Conservation (phyloP, 2,329 filamentous ascomycete species). For the Epichloe amarillans region DNA sequence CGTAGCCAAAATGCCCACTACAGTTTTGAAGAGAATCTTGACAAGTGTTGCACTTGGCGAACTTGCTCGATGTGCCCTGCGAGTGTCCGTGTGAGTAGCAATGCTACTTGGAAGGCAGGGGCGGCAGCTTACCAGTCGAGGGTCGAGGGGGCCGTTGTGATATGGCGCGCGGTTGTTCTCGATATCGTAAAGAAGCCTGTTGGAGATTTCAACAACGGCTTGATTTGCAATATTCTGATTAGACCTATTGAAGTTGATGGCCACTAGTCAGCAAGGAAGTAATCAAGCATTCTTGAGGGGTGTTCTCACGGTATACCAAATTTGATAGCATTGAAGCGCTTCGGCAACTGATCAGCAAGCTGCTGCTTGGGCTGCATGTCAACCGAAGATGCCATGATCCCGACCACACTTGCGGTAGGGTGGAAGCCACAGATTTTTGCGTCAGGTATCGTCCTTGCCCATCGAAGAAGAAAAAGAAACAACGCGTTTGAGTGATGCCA, state of each 20-base stretch:
- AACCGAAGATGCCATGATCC: not conserved
- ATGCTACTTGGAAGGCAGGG: not conserved
- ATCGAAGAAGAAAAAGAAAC: not conserved
- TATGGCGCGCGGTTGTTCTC: conserved; percentile 64
- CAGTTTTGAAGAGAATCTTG: conserved; percentile 69
- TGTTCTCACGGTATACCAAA: conserved; percentile 67
- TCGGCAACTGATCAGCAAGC: conserved; percentile 73
- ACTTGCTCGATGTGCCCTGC: conserved; percentile 78
- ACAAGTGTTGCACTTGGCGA: conserved; percentile 68
- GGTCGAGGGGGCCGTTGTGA: conserved; percentile 69
- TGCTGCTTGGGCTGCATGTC: conserved; percentile 4
- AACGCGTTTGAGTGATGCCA: not conserved
- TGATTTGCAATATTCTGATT: conserved; percentile 93
- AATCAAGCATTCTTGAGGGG: not conserved
- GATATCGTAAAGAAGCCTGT: conserved; percentile 85
- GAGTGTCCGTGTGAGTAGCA: not conserved
- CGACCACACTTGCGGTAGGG: not conserved
- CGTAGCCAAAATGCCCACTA: conserved; percentile 90
- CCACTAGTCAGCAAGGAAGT: not conserved
- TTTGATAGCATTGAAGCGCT: conserved; percentile 80
- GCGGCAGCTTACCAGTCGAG: conserved; percentile 45
- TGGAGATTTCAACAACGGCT: conserved; percentile 86
- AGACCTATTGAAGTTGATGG: conserved; percentile 39
- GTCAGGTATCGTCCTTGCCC: not conserved
- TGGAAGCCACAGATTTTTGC: not conserved